Conservation (phyloP, 805 yeast genomes). For the Candida succiphila region DNA sequence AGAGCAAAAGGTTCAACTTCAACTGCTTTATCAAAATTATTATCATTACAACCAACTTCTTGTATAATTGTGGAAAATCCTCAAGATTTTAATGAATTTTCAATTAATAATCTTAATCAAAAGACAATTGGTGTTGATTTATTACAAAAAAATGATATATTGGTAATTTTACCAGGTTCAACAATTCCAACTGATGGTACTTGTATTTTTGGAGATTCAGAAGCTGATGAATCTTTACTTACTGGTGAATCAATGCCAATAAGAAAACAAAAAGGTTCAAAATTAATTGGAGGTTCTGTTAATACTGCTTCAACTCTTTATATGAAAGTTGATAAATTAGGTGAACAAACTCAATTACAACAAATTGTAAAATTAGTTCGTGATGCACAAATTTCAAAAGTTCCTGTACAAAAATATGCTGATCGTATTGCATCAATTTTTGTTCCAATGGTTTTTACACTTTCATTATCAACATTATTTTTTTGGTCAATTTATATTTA, state of each 20-base stretch:
- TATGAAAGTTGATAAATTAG: constrained; percentile 60
- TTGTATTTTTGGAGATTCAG: constrained; percentile 69
- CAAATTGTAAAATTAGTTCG: constrained; percentile 81
- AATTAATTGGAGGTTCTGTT: constrained; percentile 82
- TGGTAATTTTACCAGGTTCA: constrained; percentile 75
- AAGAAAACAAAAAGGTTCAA: constrained; percentile 46
- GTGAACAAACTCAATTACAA: constrained; percentile 77
- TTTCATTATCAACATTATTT: constrained; percentile 59
- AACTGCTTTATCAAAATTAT: constrained; percentile 69
- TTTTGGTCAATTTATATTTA: constrained; percentile 41
- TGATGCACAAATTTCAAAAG: constrained; percentile 79
- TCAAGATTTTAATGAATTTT: not conserved
- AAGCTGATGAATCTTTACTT: constrained; percentile 78
- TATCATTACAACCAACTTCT: constrained; percentile 70
- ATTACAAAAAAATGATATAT: constrained; percentile 68
- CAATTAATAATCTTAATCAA: constrained; percentile 22
- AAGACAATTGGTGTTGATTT: constrained; percentile 60
- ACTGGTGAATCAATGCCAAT: constrained; percentile 90
- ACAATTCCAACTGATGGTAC: constrained; percentile 89
- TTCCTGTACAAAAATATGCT: constrained; percentile 86
- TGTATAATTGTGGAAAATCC: constrained; percentile 53
- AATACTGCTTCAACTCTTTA: constrained; percentile 70
- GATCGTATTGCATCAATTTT: constrained; percentile 79
- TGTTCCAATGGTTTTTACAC: constrained; percentile 61
- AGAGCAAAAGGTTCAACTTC: constrained; percentile 92